Evolutionary conservation across 1,284 basidiomycete genomes (phyloP).

Genomic region (Entoloma clypeatum): DNA sequence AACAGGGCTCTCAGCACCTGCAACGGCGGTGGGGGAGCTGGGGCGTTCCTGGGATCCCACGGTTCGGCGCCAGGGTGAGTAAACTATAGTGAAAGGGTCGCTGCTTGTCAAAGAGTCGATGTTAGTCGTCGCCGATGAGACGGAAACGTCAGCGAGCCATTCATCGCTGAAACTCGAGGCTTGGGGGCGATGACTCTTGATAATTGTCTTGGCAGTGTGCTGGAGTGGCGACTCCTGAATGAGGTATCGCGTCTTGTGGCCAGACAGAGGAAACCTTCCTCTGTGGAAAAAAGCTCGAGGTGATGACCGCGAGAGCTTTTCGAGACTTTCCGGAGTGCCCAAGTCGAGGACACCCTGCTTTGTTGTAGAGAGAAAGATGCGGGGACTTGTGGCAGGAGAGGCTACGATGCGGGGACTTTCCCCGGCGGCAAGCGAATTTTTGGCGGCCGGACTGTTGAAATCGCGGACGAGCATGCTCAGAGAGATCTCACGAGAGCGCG

Average conservation of each 20-base stretch:
- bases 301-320: constrained; percentile 32
- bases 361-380: constrained; percentile 18
- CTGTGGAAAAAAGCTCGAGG: constrained; percentile 37
- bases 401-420: constrained; percentile 26
- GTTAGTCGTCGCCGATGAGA: constrained; percentile 24
- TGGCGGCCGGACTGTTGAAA: constrained; percentile 34
- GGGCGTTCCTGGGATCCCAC: constrained; percentile 19
- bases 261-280: constrained; percentile 27
- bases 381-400: constrained; percentile 25
- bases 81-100: constrained; percentile 37
- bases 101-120: constrained; percentile 20
- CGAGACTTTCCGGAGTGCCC: constrained; percentile 34
- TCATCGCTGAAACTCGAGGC: constrained; percentile 42
- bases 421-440: constrained; percentile 21
- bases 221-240: constrained; percentile 33
- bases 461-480: constrained; percentile 52
- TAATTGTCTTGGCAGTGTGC: constrained; percentile 19
- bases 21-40: constrained; percentile 36
- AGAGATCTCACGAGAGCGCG: constrained; percentile 56
- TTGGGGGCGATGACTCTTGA: constrained; percentile 27
- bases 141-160: constrained; percentile 43
- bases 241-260: constrained; percentile 18
- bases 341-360: constrained; percentile 22
- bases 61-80: constrained; percentile 29
- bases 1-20: constrained; percentile 57